Evolutionary conservation across 2,329 filamentous ascomycete genomes (phyloP).

Genomic region (Lasiodiplodia sp.): DNA sequence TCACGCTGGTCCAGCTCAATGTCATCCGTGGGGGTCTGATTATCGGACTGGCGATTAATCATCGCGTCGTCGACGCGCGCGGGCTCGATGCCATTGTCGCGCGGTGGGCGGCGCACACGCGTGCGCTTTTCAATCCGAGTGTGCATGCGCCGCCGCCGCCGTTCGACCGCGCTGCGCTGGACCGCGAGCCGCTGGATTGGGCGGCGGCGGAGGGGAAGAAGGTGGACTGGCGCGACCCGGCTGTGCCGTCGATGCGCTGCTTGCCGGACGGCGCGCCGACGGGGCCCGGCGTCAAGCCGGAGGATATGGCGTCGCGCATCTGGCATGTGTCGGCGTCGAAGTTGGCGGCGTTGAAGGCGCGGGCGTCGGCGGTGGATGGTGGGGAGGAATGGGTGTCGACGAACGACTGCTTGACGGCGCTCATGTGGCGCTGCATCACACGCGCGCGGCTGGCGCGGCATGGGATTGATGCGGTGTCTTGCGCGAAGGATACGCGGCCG

Average conservation of each 20-base stretch:
- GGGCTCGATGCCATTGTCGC: not conserved
- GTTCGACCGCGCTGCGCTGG: not conserved
- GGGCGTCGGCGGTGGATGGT: not conserved
- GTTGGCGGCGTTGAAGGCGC: not conserved
- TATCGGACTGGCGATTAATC: not conserved
- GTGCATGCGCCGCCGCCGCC: not conserved
- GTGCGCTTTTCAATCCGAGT: too few relatives aligned
- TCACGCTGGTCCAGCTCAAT: not conserved
- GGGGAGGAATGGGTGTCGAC: not conserved
- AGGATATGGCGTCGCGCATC: not conserved
- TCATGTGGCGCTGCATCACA: not conserved
- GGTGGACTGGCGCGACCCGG: not conserved
- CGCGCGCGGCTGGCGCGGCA: not conserved
- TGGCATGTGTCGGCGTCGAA: not conserved
- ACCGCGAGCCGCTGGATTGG: not conserved
- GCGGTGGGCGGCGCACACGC: not conserved
- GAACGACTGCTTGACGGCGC: not conserved
- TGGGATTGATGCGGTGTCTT: not conserved
- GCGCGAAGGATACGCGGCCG: not conserved
- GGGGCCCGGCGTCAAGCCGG: not conserved
- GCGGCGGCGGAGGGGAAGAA: too few relatives aligned
- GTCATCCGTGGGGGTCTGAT: not conserved
- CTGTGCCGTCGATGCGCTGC: not conserved
- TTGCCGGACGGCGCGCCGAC: not conserved
- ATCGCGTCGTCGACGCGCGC: not conserved